These are phyloP conservation scores for Henningerozyma blattae DNA, from an alignment of 805 yeast species.

Conservation along the genomic window DNA sequence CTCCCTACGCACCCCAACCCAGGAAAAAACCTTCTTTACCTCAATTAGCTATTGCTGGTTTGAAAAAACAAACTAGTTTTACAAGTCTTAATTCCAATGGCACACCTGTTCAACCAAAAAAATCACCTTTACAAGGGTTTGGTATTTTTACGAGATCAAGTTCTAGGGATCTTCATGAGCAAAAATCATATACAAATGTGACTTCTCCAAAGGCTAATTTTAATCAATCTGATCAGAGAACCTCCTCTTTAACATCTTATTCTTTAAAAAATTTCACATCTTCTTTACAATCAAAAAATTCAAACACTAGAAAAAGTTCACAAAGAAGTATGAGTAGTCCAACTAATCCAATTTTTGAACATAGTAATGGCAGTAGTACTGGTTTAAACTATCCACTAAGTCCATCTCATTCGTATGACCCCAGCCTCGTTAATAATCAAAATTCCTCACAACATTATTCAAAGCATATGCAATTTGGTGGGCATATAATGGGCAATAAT, in stretches of 20 bases:
- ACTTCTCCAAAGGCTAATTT: constrained; percentile 1
- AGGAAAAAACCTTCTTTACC: constrained; percentile 21
- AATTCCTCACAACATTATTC: not conserved
- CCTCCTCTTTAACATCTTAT: constrained; percentile 25
- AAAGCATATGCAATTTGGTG: not conserved
- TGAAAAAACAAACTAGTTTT: constrained; percentile 17
- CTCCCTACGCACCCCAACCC: constrained; percentile 8
- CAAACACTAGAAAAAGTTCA: constrained; percentile 34
- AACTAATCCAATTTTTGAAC: not conserved
- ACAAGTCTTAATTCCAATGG: constrained; percentile 3
- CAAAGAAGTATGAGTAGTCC: constrained; percentile 26
- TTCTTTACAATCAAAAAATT: constrained; percentile 27
- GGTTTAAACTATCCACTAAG: not conserved
- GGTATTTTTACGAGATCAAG: constrained; percentile 21
- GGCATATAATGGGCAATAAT: not conserved
- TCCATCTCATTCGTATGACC: too few species aligned
- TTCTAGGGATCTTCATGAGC: constrained; percentile 12
- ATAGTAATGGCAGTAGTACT: constrained; percentile 3
- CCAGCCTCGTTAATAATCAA: too few species aligned
- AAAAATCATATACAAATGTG: constrained; percentile 4
- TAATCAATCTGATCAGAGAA: constrained; percentile 9
- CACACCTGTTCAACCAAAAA: constrained; percentile 16
- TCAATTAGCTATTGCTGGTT: constrained; percentile 16
- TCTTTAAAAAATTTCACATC: constrained; percentile 22
- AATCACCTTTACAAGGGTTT: constrained; percentile 24